Base-by-base conservation (phyloP, 1,284 basidiomycete species). In the Bjerkandera adusta region DNA sequence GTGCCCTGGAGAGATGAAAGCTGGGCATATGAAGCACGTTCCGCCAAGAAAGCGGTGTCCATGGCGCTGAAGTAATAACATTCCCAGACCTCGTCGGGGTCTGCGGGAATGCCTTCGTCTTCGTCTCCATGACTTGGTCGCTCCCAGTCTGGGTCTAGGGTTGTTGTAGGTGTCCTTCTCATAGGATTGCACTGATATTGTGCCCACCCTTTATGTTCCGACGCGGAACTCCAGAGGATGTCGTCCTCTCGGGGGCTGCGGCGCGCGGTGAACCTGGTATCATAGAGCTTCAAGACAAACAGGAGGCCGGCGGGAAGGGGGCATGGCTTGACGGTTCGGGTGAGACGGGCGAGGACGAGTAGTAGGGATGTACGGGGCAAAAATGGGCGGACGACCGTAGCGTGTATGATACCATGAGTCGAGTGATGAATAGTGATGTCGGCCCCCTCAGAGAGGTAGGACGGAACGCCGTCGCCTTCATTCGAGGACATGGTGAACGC, bases 281-380 rank as follows among this genome's bases (percentile, higher is more conserved):
- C 50, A 30, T 32, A 51, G 13, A 51, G 44, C 26, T 51, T 51
- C 25, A 51, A 8, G 34, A 51, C 18, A 21, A 27, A 47, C 42
- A 5, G 30, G 35, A 12, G 48, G 18, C 16, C 32, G n/a, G 13
- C 6, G 6, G 6, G 32, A 13, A 34, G n/a, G 5, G 32, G 6
- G 13, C 32, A 34, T 5, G n/a, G n/a, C 32, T 15, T 13, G 5
- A 16, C n/a, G 5, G 32, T 16, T 16, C 18, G 32, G n/a, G 5
- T n/a, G 32, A 34, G 32, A 13, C 18, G 5, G 6, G 18, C 13
- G 6, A 34, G 13, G 32, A 34, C 13, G 5, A n/a, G n/a, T 13
- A 5, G 32, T 6, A 5, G 5, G 13, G 32, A 15, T n/a, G 32
- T 5, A 6, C 13, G 32, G 6, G 6, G 32, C n/a, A 13, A 16